Evolutionary conservation across 345 rosid genomes (phyloP), one percentile per base, ranked within the genome.

Genomic region (Acer negundo): DNA sequence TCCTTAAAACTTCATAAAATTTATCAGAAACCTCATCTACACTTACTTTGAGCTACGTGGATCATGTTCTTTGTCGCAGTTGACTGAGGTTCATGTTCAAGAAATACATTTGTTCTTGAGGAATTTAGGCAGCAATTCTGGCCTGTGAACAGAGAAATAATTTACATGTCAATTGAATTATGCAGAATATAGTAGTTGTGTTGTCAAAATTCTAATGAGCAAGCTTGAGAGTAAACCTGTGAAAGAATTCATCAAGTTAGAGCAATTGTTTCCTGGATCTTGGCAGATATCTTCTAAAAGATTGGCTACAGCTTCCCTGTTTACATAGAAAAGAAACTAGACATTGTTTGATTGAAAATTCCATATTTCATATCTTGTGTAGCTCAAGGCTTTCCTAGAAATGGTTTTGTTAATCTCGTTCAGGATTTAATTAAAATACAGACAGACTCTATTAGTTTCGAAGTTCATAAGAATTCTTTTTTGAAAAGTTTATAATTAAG

Each of bases 31-130:
- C 58, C 58, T 5, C 12, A 22, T 58, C 49, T 46, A 10, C 49
- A 46, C 90, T 69, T 79, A 86, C 92, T 87, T 80, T 91, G 95
- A 78, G 91, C 74, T 0, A 89, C 40, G 79, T 89, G 95, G 80
- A 91, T 73, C 87, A 91, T 79, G 85, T 91, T 91, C 81, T 87
- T 89, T 6, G 81, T 86, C 6, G 86, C 49, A 1, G 91, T 81
- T 47, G 93, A 55, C 74, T 87, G 93, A 58, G 89, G 92, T 46
- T 85, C 90, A 59, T 87, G 85, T 38, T 86, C 77, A 12, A 89
- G 84, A 69, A 87, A 85, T 11, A 63, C 31, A 10, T 79, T 62
- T 20, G 83, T 67, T 10, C 77, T 62, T 47, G 81, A 81, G 55
- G 89, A 70, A 71, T 87, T 84, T 73, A 89, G 67, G 83, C 93